These are phyloP conservation scores for Scheffersomyces coipomensis DNA, from an alignment of 805 yeast species.

Conservation along the genomic window DNA sequence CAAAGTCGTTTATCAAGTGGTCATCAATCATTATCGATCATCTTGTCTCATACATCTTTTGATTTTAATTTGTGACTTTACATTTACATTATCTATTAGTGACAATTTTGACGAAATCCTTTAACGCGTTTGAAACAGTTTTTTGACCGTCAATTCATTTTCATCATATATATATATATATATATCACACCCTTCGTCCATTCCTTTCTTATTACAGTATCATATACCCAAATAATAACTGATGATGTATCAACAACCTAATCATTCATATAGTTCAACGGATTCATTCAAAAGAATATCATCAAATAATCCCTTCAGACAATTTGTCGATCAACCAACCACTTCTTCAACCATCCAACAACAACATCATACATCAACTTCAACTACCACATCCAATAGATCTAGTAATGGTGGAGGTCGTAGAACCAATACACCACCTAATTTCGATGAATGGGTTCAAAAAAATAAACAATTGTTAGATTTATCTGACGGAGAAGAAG, in stretches of 20 bases:
- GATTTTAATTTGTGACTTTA: no score
- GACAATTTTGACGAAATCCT: no score
- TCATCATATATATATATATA: no score
- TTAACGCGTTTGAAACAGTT: no score
- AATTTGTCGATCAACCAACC: constrained; percentile 13
- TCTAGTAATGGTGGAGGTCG: constrained; percentile 1
- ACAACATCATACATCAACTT: constrained; percentile 4
- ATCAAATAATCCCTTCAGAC: constrained; percentile 72
- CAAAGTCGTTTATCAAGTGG: no score
- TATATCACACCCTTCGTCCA: no score
- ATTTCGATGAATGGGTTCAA: constrained; percentile 60
- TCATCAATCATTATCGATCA: no score
- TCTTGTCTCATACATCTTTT: no score
- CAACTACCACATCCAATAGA: background rate
- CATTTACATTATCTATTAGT: no score
- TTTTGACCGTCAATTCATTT: no score
- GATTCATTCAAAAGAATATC: constrained; percentile 49
- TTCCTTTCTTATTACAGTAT: no score
- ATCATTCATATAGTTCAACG: constrained; percentile 29
- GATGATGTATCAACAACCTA: constrained; percentile 43
- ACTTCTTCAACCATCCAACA: constrained; percentile 5
- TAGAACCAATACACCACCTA: constrained; percentile 13
- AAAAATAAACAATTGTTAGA: constrained; percentile 40
- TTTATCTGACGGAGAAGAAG: constrained; percentile 33
- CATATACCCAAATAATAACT: constrained; percentile 2